A percentile compares a stretch with the other conserved stretches of the same genome.
Evolutionary conservation across 192 early-diverging fungal genomes (phyloP).

Genomic region (Coemansia sp.): DNA sequence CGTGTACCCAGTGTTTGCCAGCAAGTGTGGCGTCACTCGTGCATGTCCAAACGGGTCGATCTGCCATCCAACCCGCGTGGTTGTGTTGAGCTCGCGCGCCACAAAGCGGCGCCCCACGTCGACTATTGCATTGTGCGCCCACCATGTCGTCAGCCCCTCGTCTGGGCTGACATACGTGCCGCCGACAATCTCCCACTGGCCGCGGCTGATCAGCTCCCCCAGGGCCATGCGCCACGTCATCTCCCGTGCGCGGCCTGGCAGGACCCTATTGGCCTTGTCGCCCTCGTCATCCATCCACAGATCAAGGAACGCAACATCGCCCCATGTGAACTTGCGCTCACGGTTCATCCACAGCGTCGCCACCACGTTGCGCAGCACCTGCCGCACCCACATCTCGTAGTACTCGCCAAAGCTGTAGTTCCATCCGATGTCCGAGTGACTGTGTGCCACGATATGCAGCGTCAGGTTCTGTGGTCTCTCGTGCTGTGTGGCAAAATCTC

Average conservation of each 20-base stretch:
- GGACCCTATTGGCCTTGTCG: constrained; percentile 6
- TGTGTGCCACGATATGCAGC: constrained; percentile 45
- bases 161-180: constrained; percentile 49
- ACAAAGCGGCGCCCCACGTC: constrained; percentile 37
- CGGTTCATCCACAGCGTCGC: constrained; percentile 25
- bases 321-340: constrained; percentile 45
- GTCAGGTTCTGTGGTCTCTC: constrained; percentile 26
- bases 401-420: constrained; percentile 46
- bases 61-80: constrained; percentile 38
- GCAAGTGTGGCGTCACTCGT: constrained; percentile 25
- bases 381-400: constrained; percentile 31
- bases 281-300: constrained; percentile 49
- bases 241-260: background rate
- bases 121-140: constrained; percentile 41
- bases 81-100: constrained; percentile 20
- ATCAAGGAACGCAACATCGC: constrained; percentile 46
- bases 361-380: constrained; percentile 28
- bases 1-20: constrained; percentile 35
- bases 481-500: constrained; percentile 2
- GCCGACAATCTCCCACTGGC: constrained; percentile 38
- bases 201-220: constrained; percentile 16
- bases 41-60: constrained; percentile 49
- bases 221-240: constrained; percentile 41
- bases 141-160: constrained; percentile 51
- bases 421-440: constrained; percentile 52